These are phyloP conservation scores for Xerocomus minutiporus DNA, from an alignment of 1,284 basidiomycete genomes.

Conservation along the genomic window DNA sequence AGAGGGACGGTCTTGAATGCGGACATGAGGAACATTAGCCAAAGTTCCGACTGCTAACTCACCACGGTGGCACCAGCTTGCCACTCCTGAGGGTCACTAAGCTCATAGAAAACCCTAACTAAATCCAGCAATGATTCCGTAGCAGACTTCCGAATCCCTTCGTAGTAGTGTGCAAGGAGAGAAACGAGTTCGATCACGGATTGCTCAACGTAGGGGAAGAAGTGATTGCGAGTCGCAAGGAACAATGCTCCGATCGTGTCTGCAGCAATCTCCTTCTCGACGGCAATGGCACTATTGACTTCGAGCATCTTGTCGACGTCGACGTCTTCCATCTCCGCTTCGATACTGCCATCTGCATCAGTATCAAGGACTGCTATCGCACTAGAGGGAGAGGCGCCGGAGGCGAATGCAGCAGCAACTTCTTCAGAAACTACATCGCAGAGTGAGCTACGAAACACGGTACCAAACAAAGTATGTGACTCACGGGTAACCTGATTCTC, in stretches of 20 bases:
- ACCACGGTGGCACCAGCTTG: conserved; percentile 66
- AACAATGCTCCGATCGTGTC: conserved; percentile 95
- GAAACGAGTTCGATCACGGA: conserved; percentile 78
- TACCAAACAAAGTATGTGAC: conserved; percentile 15
- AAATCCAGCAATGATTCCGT: conserved; percentile 88
- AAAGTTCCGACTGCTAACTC: conserved; percentile 26
- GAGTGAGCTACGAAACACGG: conserved; percentile 1
- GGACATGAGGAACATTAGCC: conserved; percentile 2
- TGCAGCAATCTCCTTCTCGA: conserved; percentile 99
- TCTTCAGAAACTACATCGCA: conserved; percentile 44
- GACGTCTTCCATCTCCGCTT: conserved; percentile 79
- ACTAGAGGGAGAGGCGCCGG: conserved; percentile 66
- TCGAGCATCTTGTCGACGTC: conserved; percentile 84
- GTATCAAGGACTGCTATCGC: conserved; percentile 58
- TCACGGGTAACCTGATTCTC: conserved; percentile 43
- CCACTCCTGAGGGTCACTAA: conserved; percentile 84
- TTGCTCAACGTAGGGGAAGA: conserved; percentile 85
- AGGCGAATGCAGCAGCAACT: conserved; percentile 56
- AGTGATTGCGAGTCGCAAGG: conserved; percentile 75
- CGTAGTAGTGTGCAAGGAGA: conserved; percentile 93
- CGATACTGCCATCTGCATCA: conserved; percentile 54
- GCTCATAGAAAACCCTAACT: conserved; percentile 88
- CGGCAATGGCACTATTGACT: conserved; percentile 94
- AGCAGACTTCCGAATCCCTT: conserved; percentile 95
- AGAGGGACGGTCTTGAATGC: conserved; percentile 46